Evolutionary conservation across 257 asterid species (phyloP).

Genomic region (Pogostemon cablin): DNA sequence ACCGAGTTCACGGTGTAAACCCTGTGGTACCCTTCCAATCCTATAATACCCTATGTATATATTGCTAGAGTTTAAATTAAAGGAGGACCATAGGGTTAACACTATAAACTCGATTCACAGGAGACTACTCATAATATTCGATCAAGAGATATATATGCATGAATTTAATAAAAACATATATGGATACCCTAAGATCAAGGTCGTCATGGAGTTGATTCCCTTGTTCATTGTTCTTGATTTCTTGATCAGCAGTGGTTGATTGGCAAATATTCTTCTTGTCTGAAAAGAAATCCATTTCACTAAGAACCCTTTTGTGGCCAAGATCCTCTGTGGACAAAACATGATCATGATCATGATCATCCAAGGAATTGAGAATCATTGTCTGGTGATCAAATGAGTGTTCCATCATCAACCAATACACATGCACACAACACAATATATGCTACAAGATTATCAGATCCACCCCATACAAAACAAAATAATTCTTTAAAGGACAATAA

Average conservation of each 20-base stretch:
- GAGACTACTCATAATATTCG: too few species aligned
- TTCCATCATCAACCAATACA: slow-evolving; percentile 6
- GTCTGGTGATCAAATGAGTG: slow-evolving; percentile 20
- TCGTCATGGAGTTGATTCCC: slow-evolving; percentile 17
- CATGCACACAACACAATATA: too few species aligned
- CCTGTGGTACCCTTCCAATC: too few species aligned
- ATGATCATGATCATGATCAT: slow-evolving; percentile 23
- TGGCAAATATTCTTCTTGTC: not conserved
- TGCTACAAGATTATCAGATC: not conserved
- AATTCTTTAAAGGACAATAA: not conserved
- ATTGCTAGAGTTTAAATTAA: too few species aligned
- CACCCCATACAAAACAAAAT: too few species aligned
- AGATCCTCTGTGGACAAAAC: not conserved
- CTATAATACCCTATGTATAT: too few species aligned
- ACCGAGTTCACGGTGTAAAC: too few species aligned
- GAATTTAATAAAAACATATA: too few species aligned
- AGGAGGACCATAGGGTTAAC: too few species aligned
- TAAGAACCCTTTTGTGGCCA: slow-evolving; percentile 29
- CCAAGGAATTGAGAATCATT: slow-evolving; percentile 41
- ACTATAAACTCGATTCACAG: too few species aligned
- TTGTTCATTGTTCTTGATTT: slow-evolving; percentile 15
- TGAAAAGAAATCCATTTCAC: slow-evolving; percentile 53
- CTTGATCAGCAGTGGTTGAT: not conserved
- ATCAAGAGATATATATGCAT: too few species aligned
- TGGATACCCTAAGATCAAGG: slow-evolving; percentile 29